Evolutionary conservation across 768 basidiomycete species (phyloP).

Genomic region (Tricholoma furcatifolium): DNA sequence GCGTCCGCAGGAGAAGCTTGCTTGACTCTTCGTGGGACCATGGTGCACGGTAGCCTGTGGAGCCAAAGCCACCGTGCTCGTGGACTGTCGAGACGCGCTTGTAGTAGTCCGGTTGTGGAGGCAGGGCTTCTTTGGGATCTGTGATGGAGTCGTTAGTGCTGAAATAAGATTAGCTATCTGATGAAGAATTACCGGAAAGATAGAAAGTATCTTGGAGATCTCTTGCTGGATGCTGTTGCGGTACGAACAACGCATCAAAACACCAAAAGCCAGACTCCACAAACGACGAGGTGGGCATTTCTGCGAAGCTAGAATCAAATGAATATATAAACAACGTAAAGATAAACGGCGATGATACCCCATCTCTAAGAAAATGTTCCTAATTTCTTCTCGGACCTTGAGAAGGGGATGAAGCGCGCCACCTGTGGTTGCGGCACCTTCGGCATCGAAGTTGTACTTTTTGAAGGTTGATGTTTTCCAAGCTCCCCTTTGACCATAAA

Average conservation of each 20-base stretch:
- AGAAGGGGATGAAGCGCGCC: conserved; percentile 95
- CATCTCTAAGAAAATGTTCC: conserved; percentile 99
- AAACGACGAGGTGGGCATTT: conserved; percentile 96
- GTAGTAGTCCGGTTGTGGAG: conserved; percentile 82
- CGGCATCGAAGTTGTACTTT: conserved; percentile 98
- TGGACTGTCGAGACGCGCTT: conserved; percentile 81
- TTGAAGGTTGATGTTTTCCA: conserved; percentile 96
- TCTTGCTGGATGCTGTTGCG: conserved; percentile 97
- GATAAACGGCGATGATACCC: conserved; percentile 55
- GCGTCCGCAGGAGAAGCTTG: conserved; percentile 91
- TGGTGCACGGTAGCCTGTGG: conserved; percentile 95
- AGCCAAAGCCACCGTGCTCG: conserved; percentile 85
- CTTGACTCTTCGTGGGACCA: conserved; percentile 92
- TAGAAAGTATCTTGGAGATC: conserved; percentile 99
- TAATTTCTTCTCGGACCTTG: conserved; percentile 97
- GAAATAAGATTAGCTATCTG: not conserved
- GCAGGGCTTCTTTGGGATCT: conserved; percentile 80
- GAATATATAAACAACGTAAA: not conserved
- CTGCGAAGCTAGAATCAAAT: conserved; percentile 72
- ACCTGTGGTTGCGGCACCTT: conserved; percentile 84
- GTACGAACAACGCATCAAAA: conserved; percentile 97
- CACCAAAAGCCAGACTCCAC: conserved; percentile 99
- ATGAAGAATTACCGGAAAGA: conserved; percentile 70
- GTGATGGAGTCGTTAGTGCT: not conserved
- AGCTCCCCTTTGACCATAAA: conserved; percentile 58